Evolutionary conservation across 148 eudicot genomes (phyloP), one percentile per base, ranked within the genome.

Genomic region (Polygonum maritimum): DNA sequence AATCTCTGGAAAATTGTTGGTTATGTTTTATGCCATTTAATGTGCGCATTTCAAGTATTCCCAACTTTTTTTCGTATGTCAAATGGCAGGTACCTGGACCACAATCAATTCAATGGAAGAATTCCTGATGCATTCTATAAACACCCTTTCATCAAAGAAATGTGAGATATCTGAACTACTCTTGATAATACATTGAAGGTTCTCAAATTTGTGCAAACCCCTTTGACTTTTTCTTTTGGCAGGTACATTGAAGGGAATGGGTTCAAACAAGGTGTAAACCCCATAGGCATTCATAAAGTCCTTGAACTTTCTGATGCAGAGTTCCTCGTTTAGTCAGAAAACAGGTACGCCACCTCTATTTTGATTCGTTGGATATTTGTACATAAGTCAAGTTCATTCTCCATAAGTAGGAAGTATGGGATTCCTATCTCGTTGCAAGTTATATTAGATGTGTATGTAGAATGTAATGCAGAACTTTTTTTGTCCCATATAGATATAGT

Each of bases 231-330:
- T 67, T 69, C 8, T 48, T 71, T 38, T 51, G 69, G 75, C 88
- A 94, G 98, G 93, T 94, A 94, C 74, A 92, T 94, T 26, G 98
- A 92, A 83, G 89, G 96, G 72, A 94, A 94, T 76, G 80, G 92
- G 31, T 94, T 95, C 88, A 86, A 91, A 57, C 80, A 86, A 73
- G 97, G 96, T 21, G 98, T 95, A 40, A 95, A 88, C 71, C 89
- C 98, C 16, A 90, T 94, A 39, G 97, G 98, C n/a, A 44, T 85
- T 49, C 98, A 94, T 86, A 90, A 90, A 79, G 96, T 91, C 71
- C 93, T 94, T 65, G 98, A 94, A 83, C 87, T 92, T 44, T 82
- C 97, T 22, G 98, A 94, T 76, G 69, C 97, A 1, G 98, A 91
- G 44, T 90, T 90, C 78, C 73, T 92, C 75, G 88, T 90, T 74